Conservation (phyloP, 1,284 basidiomycete genomes). For the Cystobasidium slooffiae region DNA sequence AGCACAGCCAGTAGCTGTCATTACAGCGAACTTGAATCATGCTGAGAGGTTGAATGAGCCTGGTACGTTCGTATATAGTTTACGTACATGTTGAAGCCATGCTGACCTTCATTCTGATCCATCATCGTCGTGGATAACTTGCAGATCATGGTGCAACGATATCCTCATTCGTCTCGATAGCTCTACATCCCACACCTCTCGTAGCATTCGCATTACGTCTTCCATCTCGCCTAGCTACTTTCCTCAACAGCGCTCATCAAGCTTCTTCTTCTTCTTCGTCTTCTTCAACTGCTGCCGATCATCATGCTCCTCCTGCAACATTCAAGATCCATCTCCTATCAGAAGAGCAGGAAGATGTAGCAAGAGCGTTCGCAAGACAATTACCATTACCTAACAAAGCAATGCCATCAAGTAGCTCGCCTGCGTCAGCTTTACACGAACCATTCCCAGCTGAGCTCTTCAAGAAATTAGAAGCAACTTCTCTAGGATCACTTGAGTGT, state of each 20-base stretch:
- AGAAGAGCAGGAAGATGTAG: constrained; percentile 45
- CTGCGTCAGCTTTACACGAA: constrained; percentile 10
- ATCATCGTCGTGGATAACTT: not conserved
- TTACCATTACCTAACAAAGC: constrained; percentile 43
- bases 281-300: not conserved
- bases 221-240: constrained; percentile 78
- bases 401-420: constrained; percentile 34
- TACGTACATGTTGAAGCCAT: not conserved
- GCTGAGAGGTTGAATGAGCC: constrained; percentile 15
- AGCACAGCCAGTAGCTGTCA: constrained; percentile 52
- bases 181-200: constrained; percentile 81
- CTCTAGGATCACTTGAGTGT: constrained; percentile 47
- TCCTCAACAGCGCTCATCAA: constrained; percentile 38
- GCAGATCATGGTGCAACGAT: constrained; percentile 80
- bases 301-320: not conserved
- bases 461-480: constrained; percentile 22
- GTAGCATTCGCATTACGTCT: constrained; percentile 83
- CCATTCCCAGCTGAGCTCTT: constrained; percentile 46
- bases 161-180: constrained; percentile 88
- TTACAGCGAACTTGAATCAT: constrained; percentile 46
- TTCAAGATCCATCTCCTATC: constrained; percentile 49
- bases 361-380: constrained; percentile 50
- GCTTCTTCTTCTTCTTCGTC: constrained; percentile 4
- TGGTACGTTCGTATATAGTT: not conserved
- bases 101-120: not conserved